Base-by-base conservation (phyloP, 768 basidiomycete genomes). In the Mycena alexandri region DNA sequence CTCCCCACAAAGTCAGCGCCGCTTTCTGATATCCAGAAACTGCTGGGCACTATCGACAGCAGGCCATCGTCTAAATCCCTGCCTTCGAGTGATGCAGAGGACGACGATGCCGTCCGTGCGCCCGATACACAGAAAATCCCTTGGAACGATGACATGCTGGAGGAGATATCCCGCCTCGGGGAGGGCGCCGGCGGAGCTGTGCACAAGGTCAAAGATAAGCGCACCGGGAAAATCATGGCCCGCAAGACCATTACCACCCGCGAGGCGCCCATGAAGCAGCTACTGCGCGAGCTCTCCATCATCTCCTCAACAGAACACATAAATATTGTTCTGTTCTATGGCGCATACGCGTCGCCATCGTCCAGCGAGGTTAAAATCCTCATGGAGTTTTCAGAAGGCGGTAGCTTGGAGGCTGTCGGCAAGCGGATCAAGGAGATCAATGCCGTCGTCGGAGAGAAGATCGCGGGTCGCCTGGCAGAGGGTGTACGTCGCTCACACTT, bases 101-200 rank as follows among this genome's bases (percentile, higher is more conserved):
- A 70, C 22, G 68, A 69, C 22, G 75, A 74, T 21, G 75, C 71
- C 19, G 58, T 76, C 50, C 72, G 46, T 8, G 29, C 63, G 17
- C 63, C 67, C 29, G 34, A 71, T 13, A 55, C 76, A n/a, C 63
- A 71, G 25, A 74, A 80, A 17, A 69, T 77, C 57, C 77, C 86
- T 62, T 93, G 87, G 85, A 85, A 87, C 10, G 93, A 95, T 76
- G 87, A 87, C 61, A 75, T 89, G 63, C 84, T 98, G 62, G 92
- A 95, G 71, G 92, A 93, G 71, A 69, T 95, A 11, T 78, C 82
- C 16, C 88, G 94, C 60, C 83, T 99, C 2, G 98, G 98, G 21
- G 96, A 98, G 75, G 98, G 98, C 46, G 95, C 96, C 61, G 96
- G 96, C 51, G 98, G 98, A 51, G 96, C 95, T 10, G 98, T 99